phyloP scores from a whole-genome alignment of 2,329 filamentous ascomycete genomes.

The Fusarium miscanthi region DNA sequence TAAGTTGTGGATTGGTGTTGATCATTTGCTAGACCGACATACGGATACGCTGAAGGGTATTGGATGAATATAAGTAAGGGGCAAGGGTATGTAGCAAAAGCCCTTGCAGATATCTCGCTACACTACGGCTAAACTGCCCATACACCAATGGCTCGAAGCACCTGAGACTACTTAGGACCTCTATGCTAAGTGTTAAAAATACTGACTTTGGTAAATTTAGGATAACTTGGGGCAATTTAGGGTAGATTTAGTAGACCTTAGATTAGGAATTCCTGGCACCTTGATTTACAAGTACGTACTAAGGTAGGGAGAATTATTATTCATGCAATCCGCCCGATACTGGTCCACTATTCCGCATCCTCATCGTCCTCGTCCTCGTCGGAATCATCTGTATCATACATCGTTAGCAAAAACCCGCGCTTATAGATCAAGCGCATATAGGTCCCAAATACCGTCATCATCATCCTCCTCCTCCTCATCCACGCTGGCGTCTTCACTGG shows the following conservation, averaged over 20 bases:
- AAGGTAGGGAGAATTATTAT: too few species aligned
- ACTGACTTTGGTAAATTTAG: neutral
- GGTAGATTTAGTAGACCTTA: neutral
- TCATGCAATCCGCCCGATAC: neutral
- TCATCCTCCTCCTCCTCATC: conserved; percentile 35
- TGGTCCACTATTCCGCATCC: neutral
- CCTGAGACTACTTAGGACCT: too few species aligned
- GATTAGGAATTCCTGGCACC: neutral
- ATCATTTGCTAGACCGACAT: neutral
- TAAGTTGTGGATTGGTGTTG: neutral
- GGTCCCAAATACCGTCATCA: conserved; percentile 46
- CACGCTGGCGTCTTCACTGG: conserved; percentile 21
- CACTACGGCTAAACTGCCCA: neutral
- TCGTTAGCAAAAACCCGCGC: conserved; percentile 31
- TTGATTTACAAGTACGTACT: too few species aligned
- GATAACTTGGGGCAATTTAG: neutral
- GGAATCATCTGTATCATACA: conserved; percentile 14
- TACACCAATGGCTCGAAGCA: neutral
- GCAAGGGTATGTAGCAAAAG: neutral
- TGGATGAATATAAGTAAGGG: neutral
- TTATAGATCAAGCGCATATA: conserved; percentile 44
- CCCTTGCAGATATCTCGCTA: too few species aligned
- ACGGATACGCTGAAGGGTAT: neutral
- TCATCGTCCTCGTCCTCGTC: conserved; percentile 5
- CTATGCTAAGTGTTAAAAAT: too few species aligned